These are phyloP conservation scores for Pseudonectria foliicola DNA, from an alignment of 2,329 filamentous ascomycete genomes.

Conservation along the genomic window DNA sequence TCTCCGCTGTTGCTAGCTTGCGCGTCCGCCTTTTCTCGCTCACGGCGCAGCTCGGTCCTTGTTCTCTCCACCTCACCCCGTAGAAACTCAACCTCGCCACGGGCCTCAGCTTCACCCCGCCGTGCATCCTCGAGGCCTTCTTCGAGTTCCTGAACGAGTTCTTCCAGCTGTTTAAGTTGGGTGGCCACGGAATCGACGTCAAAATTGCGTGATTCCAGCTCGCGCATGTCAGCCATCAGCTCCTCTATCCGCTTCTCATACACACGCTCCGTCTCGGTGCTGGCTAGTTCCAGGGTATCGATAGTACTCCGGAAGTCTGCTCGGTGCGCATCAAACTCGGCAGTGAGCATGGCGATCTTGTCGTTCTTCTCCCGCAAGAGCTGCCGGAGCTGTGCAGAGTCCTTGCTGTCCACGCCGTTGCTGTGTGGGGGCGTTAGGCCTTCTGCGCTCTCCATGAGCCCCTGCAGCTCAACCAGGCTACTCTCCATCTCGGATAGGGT, in stretches of 20 bases:
- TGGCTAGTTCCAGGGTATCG: slow-evolving; percentile 91
- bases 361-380: slow-evolving; percentile 92
- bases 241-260: slow-evolving; percentile 92
- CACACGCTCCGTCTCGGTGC: slow-evolving; percentile 88
- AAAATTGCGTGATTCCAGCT: slow-evolving; percentile 73
- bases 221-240: slow-evolving; percentile 73
- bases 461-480: slow-evolving; percentile 69
- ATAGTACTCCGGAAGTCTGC: slow-evolving; percentile 96
- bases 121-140: slow-evolving; percentile 93
- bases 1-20: slow-evolving; percentile 34
- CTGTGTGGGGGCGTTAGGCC: slow-evolving; percentile 33
- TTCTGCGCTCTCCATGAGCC: slow-evolving; percentile 57
- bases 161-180: slow-evolving; percentile 91
- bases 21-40: slow-evolving; percentile 66
- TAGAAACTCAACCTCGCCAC: slow-evolving; percentile 92
- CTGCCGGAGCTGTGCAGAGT: slow-evolving; percentile 69
- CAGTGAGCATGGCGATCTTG: slow-evolving; percentile 85
- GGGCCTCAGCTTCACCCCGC: slow-evolving; percentile 87
- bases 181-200: slow-evolving; percentile 87
- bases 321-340: slow-evolving; percentile 89
- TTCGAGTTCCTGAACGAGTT: slow-evolving; percentile 92
- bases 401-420: slow-evolving; percentile 57
- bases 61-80: slow-evolving; percentile 91
- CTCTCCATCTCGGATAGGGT: slow-evolving; percentile 85
- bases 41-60: slow-evolving; percentile 76